Base-by-base conservation (phyloP, 768 basidiomycete species). In the Termitomyces sp. region DNA sequence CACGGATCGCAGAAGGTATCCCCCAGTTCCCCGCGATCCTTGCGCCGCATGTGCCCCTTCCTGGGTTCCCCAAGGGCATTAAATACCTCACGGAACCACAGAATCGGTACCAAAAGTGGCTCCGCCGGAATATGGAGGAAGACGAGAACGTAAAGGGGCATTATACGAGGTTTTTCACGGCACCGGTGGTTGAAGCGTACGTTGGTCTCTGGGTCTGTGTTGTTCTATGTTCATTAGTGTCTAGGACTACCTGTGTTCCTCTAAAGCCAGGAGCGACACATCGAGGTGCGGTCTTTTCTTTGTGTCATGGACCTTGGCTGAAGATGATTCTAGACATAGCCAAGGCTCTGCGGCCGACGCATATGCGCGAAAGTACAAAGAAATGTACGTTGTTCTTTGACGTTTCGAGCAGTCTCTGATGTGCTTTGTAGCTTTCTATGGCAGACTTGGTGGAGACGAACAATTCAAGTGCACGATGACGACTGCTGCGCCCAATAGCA, bases 381-480 rank as follows among this genome's bases (percentile, higher is more conserved):
- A 47, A n/a, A 1, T 56, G 44, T 37, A 36, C 12, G 54, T 22
- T 3, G 31, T 34, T 33, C 24, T 42, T 20, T 22, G 8, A 47
- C 15, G 42, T 55, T 31, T 22, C 9, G 11, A 4, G 13, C 18
- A 15, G 12, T 31, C 5, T 41, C 33, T 44, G 18, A 55, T 48
- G 63, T 11, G 31, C 31, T 45, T 36, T 47, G 16, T 55, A 85
- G 87, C 70, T 3, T 74, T 80, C 27, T 89, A 79, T 66, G 84
- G 82, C 12, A 78, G 89, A 42, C 68, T 90, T 42, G 79, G 82
- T 61, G 77, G 70, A 0, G 58, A 80, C 15, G 73, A 73, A 0
- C 73, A 79, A 30, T 91, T 91, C 67, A 78, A 76, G 37, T 91
- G 89, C 36, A 84, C 85, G 0, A 70, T 88, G 73, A 91, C 90